phyloP scores from a whole-genome alignment of 768 basidiomycete genomes.

The Suillus placidus region DNA sequence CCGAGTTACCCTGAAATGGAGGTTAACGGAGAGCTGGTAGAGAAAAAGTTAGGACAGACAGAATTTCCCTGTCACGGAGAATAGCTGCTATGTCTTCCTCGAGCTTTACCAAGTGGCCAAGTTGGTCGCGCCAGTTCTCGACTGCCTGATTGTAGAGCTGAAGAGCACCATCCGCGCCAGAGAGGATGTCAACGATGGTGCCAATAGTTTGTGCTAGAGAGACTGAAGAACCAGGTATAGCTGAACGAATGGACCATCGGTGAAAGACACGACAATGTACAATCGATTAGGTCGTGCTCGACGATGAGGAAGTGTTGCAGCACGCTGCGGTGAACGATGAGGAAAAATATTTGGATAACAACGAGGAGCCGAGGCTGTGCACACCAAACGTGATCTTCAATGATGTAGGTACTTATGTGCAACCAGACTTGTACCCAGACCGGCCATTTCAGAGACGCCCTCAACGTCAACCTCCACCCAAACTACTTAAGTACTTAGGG shows the following conservation, averaged over 20 bases:
- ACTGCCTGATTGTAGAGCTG: conserved; percentile 59
- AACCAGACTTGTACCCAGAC: no score
- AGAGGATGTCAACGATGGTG: conserved; percentile 59
- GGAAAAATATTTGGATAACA: neutral
- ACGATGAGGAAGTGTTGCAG: neutral
- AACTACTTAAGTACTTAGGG: no score
- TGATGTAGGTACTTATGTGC: no score
- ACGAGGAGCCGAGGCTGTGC: neutral
- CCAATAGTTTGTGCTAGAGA: conserved; percentile 21
- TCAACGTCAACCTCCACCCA: no score
- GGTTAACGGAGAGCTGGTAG: neutral
- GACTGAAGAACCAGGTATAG: conserved; percentile 42
- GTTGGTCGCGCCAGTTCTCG: conserved; percentile 67
- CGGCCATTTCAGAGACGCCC: no score
- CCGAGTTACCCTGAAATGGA: conserved; percentile 62
- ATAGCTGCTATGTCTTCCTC: conserved; percentile 77
- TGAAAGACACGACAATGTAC: neutral
- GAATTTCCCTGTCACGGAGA: conserved; percentile 76
- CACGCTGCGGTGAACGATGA: conserved; percentile 4
- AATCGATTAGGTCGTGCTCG: neutral
- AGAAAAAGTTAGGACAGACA: conserved; percentile 51
- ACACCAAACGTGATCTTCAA: no score
- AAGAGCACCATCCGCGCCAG: conserved; percentile 69
- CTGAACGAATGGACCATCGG: conserved; percentile 57
- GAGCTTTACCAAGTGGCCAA: conserved; percentile 60